A percentile compares a stretch with the other conserved stretches of the same genome.
phyloP scores from a whole-genome alignment of 495 filamentous ascomycete species.

The Xylaria palmicola region DNA sequence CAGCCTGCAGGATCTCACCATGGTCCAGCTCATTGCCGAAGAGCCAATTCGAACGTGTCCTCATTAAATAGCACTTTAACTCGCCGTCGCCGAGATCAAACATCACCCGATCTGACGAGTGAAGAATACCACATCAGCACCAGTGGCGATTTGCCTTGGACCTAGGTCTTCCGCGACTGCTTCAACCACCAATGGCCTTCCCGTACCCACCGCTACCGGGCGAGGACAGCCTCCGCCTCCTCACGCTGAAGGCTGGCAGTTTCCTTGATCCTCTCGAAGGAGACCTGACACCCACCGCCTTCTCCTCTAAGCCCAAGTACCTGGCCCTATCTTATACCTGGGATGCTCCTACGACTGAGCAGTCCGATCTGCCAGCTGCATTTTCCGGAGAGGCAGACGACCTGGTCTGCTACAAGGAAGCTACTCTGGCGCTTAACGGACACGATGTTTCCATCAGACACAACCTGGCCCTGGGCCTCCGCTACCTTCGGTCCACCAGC shows the following conservation, averaged over 20 bases:
- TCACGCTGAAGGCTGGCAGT: slow-evolving; percentile 18
- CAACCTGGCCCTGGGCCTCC: slow-evolving; percentile 21
- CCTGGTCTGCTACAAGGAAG: not conserved
- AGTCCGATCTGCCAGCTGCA: slow-evolving; percentile 2
- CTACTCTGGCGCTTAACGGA: slow-evolving; percentile 14
- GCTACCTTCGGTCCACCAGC: slow-evolving; percentile 18
- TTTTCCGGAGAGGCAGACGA: slow-evolving; percentile 42
- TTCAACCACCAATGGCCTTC: too few species aligned
- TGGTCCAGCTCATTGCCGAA: too few species aligned
- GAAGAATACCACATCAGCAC: too few species aligned
- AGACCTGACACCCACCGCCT: slow-evolving; percentile 7
- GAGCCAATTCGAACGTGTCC: too few species aligned
- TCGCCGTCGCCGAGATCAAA: too few species aligned
- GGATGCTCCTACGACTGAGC: slow-evolving; percentile 9
- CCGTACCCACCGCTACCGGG: slow-evolving; percentile 13
- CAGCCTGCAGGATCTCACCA: too few species aligned
- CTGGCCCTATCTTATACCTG: slow-evolving; percentile 25
- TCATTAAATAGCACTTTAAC: too few species aligned
- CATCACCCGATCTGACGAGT: too few species aligned
- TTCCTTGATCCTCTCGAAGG: slow-evolving; percentile 18
- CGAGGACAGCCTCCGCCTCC: slow-evolving; percentile 17
- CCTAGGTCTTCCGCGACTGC: too few species aligned
- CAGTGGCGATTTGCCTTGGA: too few species aligned
- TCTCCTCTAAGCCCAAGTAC: slow-evolving; percentile 18
- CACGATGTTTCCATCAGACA: slow-evolving; percentile 16